These are phyloP conservation scores for Fusarium newnesense DNA, from an alignment of 2,329 filamentous ascomycete genomes.

Conservation along the genomic window DNA sequence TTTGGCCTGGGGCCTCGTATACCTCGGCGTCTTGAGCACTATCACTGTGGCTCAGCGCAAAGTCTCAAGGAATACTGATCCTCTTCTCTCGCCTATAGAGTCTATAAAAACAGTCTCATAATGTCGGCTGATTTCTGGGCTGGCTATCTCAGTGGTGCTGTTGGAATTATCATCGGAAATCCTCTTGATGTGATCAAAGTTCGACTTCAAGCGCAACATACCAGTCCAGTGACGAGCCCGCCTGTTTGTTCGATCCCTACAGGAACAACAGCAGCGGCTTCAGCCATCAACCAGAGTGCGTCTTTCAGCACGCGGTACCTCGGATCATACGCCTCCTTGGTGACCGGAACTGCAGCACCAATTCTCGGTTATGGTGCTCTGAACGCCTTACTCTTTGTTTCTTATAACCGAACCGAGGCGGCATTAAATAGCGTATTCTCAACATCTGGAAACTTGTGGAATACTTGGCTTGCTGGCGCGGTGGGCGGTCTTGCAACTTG, in stretches of 20 bases:
- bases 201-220: slow-evolving; percentile 73
- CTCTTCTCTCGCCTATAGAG: slow-evolving; percentile 7
- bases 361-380: slow-evolving; percentile 90
- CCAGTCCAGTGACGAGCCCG: slow-evolving; percentile 9
- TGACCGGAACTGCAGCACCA: slow-evolving; percentile 81
- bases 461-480: slow-evolving; percentile 83
- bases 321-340: slow-evolving; percentile 51
- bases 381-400: slow-evolving; percentile 89
- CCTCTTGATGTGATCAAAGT: slow-evolving; percentile 75
- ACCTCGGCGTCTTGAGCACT: slow-evolving; percentile 38
- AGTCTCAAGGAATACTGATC: slow-evolving; percentile 24
- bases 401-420: slow-evolving; percentile 85
- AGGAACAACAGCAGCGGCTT: slow-evolving; percentile 5
- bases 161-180: slow-evolving; percentile 89
- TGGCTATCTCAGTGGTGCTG: slow-evolving; percentile 86
- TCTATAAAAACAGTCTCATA: slow-evolving; percentile 8
- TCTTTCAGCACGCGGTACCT: slow-evolving; percentile 28
- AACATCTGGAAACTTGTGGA: slow-evolving; percentile 62
- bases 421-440: slow-evolving; percentile 60
- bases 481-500: slow-evolving; percentile 86
- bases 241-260: slow-evolving; percentile 20
- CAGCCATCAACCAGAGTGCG: slow-evolving; percentile 7
- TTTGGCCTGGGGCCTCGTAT: slow-evolving; percentile 39
- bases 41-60: slow-evolving; percentile 39
- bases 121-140: slow-evolving; percentile 96